Conservation (phyloP, 2,329 filamentous ascomycete genomes). For the Cytospora piceae region DNA sequence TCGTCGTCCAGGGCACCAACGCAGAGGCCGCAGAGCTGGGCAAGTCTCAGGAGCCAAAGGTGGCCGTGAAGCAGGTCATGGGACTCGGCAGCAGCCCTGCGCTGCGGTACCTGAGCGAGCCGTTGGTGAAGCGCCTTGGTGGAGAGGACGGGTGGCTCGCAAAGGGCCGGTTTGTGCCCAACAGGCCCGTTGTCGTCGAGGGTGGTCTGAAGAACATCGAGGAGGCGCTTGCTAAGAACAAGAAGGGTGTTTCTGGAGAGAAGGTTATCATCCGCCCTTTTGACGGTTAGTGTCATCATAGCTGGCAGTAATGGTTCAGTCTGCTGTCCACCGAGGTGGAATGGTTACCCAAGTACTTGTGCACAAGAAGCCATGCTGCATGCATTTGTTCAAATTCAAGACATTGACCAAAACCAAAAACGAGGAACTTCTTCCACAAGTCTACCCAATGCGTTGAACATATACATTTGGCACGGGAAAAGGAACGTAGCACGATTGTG, state of each 20-base stretch:
- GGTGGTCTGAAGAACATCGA: conserved; percentile 38
- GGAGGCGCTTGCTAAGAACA: conserved; percentile 35
- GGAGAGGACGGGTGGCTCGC: conserved; percentile 40
- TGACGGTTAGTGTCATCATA: conserved; percentile 3
- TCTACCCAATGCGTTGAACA: too few relatives aligned
- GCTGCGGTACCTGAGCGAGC: conserved; percentile 39
- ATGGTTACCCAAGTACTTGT: not conserved
- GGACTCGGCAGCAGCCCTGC: conserved; percentile 36
- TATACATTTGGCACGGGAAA: too few relatives aligned
- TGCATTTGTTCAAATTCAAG: not conserved
- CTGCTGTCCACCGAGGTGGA: not conserved
- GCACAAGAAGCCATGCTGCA: not conserved
- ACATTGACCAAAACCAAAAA: too few relatives aligned
- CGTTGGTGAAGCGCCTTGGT: conserved; percentile 35
- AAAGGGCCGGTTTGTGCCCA: conserved; percentile 37
- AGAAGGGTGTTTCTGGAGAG: conserved; percentile 36
- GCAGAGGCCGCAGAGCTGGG: conserved; percentile 31
- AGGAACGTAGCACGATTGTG: too few relatives aligned
- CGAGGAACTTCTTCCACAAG: too few relatives aligned
- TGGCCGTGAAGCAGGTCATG: conserved; percentile 20
- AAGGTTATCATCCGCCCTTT: conserved; percentile 35
- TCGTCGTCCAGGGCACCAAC: conserved; percentile 28
- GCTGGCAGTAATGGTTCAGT: not conserved
- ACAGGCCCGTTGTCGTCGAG: conserved; percentile 35
- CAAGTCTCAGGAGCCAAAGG: conserved; percentile 24